phyloP scores from a whole-genome alignment of 1,139 yeast species.

The Pneumocystis carinii region DNA sequence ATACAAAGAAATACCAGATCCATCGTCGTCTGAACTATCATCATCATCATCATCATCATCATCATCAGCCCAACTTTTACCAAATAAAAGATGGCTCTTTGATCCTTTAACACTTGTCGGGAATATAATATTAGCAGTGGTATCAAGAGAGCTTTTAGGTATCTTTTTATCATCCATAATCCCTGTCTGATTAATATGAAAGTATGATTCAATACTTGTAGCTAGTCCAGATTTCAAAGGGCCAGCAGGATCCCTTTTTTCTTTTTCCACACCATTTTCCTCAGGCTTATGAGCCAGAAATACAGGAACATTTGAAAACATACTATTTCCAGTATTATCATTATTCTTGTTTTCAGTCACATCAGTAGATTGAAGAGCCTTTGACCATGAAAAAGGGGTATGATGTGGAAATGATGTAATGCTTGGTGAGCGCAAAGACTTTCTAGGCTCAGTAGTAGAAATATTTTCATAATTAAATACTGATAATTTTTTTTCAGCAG shows the following conservation, averaged over 20 bases:
- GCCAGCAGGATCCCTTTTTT: background rate
- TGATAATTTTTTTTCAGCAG: conserved; percentile 20
- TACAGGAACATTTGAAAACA: conserved; percentile 11
- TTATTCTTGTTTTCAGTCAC: background rate
- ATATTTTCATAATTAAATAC: conserved; percentile 22
- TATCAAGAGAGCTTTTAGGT: conserved; percentile 9
- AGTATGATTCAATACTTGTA: conserved; percentile 20
- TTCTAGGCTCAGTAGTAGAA: conserved; percentile 21
- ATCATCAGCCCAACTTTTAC: conserved; percentile 25
- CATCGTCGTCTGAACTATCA: conserved; percentile 14
- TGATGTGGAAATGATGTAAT: conserved; percentile 2
- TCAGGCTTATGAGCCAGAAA: conserved; percentile 15
- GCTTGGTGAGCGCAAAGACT: conserved; percentile 31
- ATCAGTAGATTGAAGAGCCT: background rate
- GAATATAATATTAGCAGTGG: conserved; percentile 12
- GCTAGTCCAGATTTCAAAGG: conserved; percentile 17
- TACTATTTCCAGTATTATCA: background rate
- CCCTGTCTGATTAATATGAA: background rate
- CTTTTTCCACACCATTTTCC: conserved; percentile 12
- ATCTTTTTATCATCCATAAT: background rate
- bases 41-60: conserved; percentile 18
- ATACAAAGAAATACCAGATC: background rate
- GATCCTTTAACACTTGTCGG: conserved; percentile 10
- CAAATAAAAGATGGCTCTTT: conserved; percentile 20
- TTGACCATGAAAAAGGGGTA: conserved; percentile 2